Conservation (phyloP, 2,329 filamentous ascomycete species). For the Trichoderma endophyticum region DNA sequence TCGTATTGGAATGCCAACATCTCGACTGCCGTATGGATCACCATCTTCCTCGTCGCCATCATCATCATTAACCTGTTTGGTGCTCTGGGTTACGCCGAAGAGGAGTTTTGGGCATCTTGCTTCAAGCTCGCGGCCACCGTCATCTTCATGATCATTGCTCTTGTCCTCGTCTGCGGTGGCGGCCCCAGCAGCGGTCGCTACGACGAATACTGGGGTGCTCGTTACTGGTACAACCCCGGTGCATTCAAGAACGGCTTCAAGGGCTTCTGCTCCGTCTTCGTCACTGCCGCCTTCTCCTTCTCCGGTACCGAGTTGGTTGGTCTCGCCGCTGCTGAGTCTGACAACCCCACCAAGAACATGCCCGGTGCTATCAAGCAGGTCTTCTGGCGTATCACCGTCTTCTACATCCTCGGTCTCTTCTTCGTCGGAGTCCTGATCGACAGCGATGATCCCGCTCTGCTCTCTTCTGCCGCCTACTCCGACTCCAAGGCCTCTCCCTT, state of each 20-base stretch:
- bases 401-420: slow-evolving; percentile 45
- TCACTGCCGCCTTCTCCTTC: slow-evolving; percentile 66
- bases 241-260: slow-evolving; percentile 66
- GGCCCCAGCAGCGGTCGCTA: slow-evolving; percentile 45
- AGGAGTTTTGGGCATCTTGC: slow-evolving; percentile 36
- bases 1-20: slow-evolving; percentile 47
- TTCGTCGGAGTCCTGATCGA: slow-evolving; percentile 44
- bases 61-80: slow-evolving; percentile 46
- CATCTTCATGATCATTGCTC: slow-evolving; percentile 51
- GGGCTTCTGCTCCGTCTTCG: slow-evolving; percentile 64
- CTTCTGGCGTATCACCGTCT: slow-evolving; percentile 47
- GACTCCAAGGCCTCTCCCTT: slow-evolving; percentile 44
- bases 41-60: slow-evolving; percentile 33
- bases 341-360: slow-evolving; percentile 63
- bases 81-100: slow-evolving; percentile 35
- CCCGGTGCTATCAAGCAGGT: slow-evolving; percentile 75
- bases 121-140: slow-evolving; percentile 49
- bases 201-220: slow-evolving; percentile 39
- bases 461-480: slow-evolving; percentile 29
- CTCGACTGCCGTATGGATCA: slow-evolving; percentile 32
- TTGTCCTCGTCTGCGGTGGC: slow-evolving; percentile 54
- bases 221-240: slow-evolving; percentile 41
- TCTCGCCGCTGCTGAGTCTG: slow-evolving; percentile 63
- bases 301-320: slow-evolving; percentile 65
- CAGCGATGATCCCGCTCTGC: slow-evolving; percentile 39